These are phyloP conservation scores for Ascodesmis nigricans DNA, from an alignment of 495 filamentous ascomycete genomes.

Conservation along the genomic window DNA sequence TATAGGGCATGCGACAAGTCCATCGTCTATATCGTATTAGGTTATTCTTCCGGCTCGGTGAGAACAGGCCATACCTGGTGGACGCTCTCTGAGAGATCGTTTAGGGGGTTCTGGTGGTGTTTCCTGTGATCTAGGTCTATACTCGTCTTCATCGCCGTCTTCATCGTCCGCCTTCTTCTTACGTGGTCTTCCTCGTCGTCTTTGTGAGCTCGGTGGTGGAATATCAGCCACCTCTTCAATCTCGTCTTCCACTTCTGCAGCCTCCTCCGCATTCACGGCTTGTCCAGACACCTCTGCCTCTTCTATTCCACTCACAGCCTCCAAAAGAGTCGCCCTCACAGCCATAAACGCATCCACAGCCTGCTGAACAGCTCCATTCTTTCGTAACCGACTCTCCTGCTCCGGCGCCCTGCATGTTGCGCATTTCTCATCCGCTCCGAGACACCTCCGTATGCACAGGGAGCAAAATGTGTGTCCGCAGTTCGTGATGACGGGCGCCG, in stretches of 20 bases:
- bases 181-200: neutral
- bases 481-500: constrained; percentile 76
- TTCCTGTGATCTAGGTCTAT: too few relatives aligned
- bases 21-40: constrained; percentile 33
- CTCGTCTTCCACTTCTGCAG: too few relatives aligned
- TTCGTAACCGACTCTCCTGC: constrained; percentile 62
- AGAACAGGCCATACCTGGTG: constrained; percentile 4
- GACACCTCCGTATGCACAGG: constrained; percentile 66
- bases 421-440: constrained; percentile 64
- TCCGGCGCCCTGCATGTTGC: constrained; percentile 56
- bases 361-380: constrained; percentile 65
- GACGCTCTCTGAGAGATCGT: too few relatives aligned
- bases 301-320: constrained; percentile 34
- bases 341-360: constrained; percentile 56
- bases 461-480: constrained; percentile 97
- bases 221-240: neutral
- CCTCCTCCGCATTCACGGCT: too few relatives aligned
- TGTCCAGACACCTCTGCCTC: neutral
- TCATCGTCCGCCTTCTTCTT: constrained; percentile 1
- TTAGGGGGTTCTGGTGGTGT: too few relatives aligned
- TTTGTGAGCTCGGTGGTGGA: neutral
- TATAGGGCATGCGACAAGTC: constrained; percentile 60
- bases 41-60: neutral
- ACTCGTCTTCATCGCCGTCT: neutral
- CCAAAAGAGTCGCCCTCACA: constrained; percentile 38